Evolutionary conservation across 306 rosid genomes (phyloP).

Genomic region (Vicia villosa): DNA sequence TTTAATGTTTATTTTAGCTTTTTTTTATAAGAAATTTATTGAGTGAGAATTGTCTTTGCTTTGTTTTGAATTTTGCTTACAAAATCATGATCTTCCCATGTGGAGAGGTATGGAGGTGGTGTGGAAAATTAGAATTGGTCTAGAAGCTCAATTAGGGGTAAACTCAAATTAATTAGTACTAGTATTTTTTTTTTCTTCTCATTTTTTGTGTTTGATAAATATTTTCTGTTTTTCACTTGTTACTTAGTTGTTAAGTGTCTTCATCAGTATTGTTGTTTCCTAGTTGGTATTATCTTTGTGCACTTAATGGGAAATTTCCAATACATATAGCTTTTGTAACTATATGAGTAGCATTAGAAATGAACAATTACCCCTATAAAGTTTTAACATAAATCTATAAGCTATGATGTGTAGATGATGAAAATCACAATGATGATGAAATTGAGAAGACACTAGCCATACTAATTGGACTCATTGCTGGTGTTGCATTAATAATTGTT

Average conservation of each 20-base stretch:
- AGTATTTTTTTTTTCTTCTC: neutral
- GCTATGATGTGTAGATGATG: slow-evolving; percentile 35
- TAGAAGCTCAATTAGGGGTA: neutral
- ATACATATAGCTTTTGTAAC: neutral
- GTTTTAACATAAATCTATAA: neutral
- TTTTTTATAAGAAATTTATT: neutral
- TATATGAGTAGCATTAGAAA: neutral
- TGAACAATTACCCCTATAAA: neutral
- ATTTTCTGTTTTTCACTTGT: neutral
- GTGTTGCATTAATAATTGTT: slow-evolving; percentile 61
- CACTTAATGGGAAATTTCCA: slow-evolving; percentile 5
- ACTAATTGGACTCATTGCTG: slow-evolving; percentile 76
- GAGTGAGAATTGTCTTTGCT: slow-evolving; percentile 27
- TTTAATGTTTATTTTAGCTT: no score
- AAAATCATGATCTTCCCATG: slow-evolving; percentile 18
- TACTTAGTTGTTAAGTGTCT: neutral
- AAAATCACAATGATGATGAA: slow-evolving; percentile 47
- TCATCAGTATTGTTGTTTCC: neutral
- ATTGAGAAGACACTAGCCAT: slow-evolving; percentile 79
- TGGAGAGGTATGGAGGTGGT: slow-evolving; percentile 15
- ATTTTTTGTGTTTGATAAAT: neutral
- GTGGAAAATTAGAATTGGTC: slow-evolving; percentile 20
- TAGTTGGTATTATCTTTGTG: neutral
- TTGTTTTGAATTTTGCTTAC: slow-evolving; percentile 16
- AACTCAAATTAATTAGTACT: slow-evolving; percentile 9